phyloP scores from a whole-genome alignment of 1,139 yeast species.

The Neolecta irregularis region DNA sequence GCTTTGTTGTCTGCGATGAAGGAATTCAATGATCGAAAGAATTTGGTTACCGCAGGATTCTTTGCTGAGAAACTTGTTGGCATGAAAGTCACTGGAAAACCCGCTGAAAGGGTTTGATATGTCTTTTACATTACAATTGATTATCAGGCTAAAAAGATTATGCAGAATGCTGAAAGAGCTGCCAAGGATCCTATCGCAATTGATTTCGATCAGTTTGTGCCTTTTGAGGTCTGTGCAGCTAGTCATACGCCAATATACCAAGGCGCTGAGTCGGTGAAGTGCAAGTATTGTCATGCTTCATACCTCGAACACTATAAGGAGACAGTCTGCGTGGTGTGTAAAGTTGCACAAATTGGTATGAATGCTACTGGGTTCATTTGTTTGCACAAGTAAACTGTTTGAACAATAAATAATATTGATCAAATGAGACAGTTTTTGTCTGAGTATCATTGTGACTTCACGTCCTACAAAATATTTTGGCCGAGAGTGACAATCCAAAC shows the following conservation, averaged over 20 bases:
- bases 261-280: conserved; percentile 52
- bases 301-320: conserved; percentile 71
- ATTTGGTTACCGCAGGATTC: conserved; percentile 73
- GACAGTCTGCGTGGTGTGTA: conserved; percentile 57
- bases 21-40: conserved; percentile 74
- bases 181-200: conserved; percentile 79
- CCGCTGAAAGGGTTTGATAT: conserved; percentile 44
- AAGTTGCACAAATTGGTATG: conserved; percentile 72
- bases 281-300: conserved; percentile 84
- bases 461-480: too few species aligned
- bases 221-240: conserved; percentile 77
- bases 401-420: too few species aligned
- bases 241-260: conserved; percentile 79
- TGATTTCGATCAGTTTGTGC: conserved; percentile 84
- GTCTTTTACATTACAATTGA: neutral
- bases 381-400: too few species aligned
- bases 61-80: conserved; percentile 75
- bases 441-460: too few species aligned
- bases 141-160: conserved; percentile 51
- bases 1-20: conserved; percentile 94
- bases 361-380: conserved; percentile 96
- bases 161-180: conserved; percentile 59
- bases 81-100: conserved; percentile 52
- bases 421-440: too few species aligned
- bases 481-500: too few species aligned